A percentile compares a stretch with the other conserved stretches of the same genome.
Evolutionary conservation across 2,329 filamentous ascomycete genomes (phyloP).

Genomic region (Neofusicoccum kwambonambiense): DNA sequence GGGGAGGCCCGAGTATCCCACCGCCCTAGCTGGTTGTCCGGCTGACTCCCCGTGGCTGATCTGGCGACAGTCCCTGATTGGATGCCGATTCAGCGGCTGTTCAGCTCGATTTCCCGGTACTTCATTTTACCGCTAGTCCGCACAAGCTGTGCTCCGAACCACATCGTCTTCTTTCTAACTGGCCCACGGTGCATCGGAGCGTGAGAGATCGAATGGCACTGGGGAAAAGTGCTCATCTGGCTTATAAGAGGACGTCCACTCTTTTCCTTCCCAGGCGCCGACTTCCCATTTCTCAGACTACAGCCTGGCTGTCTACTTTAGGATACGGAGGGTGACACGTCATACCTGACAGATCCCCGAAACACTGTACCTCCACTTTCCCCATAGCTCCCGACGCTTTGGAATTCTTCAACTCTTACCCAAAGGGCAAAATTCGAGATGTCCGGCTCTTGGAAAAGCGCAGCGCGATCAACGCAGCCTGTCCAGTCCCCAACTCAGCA

Average conservation of each 20-base stretch:
- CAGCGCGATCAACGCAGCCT: background rate
- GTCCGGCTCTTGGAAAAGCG: conserved; percentile 4
- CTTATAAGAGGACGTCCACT: background rate
- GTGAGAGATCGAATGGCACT: background rate
- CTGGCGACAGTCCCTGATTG: background rate
- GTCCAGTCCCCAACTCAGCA: background rate
- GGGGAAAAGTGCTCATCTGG: background rate
- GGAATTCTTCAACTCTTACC: background rate
- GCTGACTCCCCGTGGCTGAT: conserved; percentile 10
- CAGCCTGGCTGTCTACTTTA: background rate
- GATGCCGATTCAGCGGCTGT: background rate
- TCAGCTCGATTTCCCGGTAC: background rate
- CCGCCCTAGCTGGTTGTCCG: background rate
- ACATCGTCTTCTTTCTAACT: background rate
- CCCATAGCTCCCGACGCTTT: background rate
- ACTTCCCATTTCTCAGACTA: background rate
- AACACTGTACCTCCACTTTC: background rate
- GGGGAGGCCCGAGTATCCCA: background rate
- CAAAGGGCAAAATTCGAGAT: background rate
- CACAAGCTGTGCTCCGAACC: background rate
- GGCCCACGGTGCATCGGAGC: background rate
- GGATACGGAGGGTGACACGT: background rate
- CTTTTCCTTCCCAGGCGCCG: background rate
- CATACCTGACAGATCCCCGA: background rate
- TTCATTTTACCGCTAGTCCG: background rate